phyloP scores from a whole-genome alignment of 192 early-diverging fungal genomes.

The Backusella macrospora region DNA sequence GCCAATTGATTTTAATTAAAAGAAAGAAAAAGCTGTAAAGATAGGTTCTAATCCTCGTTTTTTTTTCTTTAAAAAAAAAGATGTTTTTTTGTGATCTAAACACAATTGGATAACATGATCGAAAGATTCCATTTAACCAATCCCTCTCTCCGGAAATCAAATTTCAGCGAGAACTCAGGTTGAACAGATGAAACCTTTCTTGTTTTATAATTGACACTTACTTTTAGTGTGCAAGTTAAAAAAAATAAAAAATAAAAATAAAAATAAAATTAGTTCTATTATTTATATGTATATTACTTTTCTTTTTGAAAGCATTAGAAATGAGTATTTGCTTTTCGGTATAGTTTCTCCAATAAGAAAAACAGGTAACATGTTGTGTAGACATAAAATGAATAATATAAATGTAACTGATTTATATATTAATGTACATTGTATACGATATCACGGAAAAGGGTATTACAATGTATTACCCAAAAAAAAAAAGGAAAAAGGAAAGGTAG shows the following conservation, averaged over 20 bases:
- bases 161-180: neutral
- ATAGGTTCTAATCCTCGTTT: neutral
- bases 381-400: neutral
- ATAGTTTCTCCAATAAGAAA: no score
- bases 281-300: neutral
- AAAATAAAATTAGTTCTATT: neutral
- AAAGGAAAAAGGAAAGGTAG: neutral
- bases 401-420: neutral
- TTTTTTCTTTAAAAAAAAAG: neutral
- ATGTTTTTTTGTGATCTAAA: neutral
- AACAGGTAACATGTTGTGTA: no score
- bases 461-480: neutral
- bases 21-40: neutral
- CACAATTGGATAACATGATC: neutral
- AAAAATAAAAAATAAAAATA: neutral
- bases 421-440: neutral
- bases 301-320: neutral
- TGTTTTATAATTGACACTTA: neutral
- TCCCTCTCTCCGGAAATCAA: no score
- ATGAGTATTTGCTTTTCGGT: no score
- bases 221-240: neutral
- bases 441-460: neutral
- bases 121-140: neutral
- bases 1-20: neutral
- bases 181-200: neutral